Evolutionary conservation across 1,139 yeast genomes (phyloP), one percentile per base, ranked within the genome.

Genomic region (Nakaseomyces bracarensis): DNA sequence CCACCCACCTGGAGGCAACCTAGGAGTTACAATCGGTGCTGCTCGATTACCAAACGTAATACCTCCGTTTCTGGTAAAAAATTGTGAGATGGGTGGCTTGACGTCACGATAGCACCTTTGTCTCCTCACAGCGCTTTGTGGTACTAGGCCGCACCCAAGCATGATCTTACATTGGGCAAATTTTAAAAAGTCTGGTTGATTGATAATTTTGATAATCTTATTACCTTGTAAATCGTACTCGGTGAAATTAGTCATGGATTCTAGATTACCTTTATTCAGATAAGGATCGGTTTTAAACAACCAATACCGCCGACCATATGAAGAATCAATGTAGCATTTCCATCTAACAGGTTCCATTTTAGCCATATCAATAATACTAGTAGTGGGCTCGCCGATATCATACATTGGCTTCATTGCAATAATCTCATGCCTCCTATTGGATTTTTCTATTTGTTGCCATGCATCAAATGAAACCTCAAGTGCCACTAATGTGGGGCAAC

Each of bases 231-330:
- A 63, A 63, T 82, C 87, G 54, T 79, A 82, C 49, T 67, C 70
- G 1, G 76, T 71, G 43, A 64, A 39, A 13, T 57, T 61, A 15
- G 61, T 47, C 28, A 49, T 47, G 2, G 50, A 43, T 47, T 59
- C 54, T 2, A 60, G 46, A 47, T 64, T 63, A 28, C 56, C 68
- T 10, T 58, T 56, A 42, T 68, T 63, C 36, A 60, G 51, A 30
- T 51, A 54, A 1, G 56, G 57, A 37, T 67, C 71, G 19, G 77
- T 64, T 55, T 74, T 75, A 58, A 77, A 82, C 16, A 84, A 61
- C 95, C 95, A 86, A n/a, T 84, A 79, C 47, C 96, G 70, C 49
- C 95, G 70, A 4, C 95, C 94, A 42, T 59, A 60, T 10, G 67
- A 61, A 1, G 67, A 61, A 45, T 65, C 70, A 21, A 59, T 46